phyloP scores from a whole-genome alignment of 352 stramenopile species.

The Pythium grandisporangium region DNA sequence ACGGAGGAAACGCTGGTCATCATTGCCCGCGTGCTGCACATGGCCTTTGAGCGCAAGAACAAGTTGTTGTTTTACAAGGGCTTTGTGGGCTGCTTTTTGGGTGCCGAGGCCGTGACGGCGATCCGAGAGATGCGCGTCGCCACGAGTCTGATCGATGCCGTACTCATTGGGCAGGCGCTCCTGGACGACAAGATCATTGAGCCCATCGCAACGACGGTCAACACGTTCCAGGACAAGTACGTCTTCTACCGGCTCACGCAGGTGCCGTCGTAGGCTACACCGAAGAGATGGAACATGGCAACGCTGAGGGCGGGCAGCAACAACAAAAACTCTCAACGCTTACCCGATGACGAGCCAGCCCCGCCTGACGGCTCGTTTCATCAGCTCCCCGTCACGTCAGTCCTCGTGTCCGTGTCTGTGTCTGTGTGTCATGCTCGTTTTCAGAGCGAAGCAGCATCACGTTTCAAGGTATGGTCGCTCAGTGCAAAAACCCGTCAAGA shows the following conservation, averaged over 20 bases:
- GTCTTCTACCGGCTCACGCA: constrained; percentile 76
- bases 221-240: constrained; percentile 82
- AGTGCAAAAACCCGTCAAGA: too few relatives aligned
- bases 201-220: constrained; percentile 54
- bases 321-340: too few relatives aligned
- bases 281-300: too few relatives aligned
- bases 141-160: constrained; percentile 60
- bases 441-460: too few relatives aligned
- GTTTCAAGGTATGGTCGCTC: too few relatives aligned
- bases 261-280: too few relatives aligned
- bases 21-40: constrained; percentile 59
- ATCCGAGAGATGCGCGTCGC: constrained; percentile 70
- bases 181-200: constrained; percentile 77
- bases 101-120: constrained; percentile 75
- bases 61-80: constrained; percentile 86
- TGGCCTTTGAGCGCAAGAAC: constrained; percentile 83
- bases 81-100: constrained; percentile 72
- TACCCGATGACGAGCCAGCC: too few relatives aligned
- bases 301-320: too few relatives aligned
- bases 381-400: too few relatives aligned
- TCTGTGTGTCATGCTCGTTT: too few relatives aligned
- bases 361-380: too few relatives aligned
- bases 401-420: too few relatives aligned
- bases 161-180: constrained; percentile 71
- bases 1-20: constrained; percentile 70